Conservation (phyloP, 371 early-diverging fungal genomes). For the Zychaea mexicana region DNA sequence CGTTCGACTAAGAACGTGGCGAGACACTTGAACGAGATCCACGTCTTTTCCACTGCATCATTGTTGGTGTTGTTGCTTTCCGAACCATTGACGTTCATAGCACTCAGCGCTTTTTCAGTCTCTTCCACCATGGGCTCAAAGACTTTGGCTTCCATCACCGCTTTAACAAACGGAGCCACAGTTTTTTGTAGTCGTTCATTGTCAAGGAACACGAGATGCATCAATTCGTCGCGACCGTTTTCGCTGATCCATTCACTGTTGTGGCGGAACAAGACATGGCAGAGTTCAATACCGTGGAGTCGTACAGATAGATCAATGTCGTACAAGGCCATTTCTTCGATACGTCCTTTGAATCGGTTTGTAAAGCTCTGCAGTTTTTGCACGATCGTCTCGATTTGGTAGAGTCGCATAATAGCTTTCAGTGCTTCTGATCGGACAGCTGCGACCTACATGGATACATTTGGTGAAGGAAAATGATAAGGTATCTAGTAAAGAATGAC, state of each 20-base stretch:
- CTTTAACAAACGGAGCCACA: conserved; percentile 53
- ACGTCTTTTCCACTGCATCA: conserved; percentile 16
- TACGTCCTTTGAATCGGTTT: conserved; percentile 71
- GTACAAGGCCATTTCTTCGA: conserved; percentile 82
- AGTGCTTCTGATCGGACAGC: conserved; percentile 68
- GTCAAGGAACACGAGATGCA: conserved; percentile 38
- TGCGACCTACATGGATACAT: conserved; percentile 34
- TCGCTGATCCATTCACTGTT: conserved; percentile 47
- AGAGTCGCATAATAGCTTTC: conserved; percentile 55
- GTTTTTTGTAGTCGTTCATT: conserved; percentile 47
- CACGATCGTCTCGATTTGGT: conserved; percentile 50
- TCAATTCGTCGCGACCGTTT: conserved; percentile 32
- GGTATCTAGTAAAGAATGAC: too few relatives aligned
- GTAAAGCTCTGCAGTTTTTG: conserved; percentile 69
- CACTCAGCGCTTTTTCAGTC: conserved; percentile 31
- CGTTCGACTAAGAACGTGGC: conserved; percentile 57
- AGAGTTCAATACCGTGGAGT: conserved; percentile 64
- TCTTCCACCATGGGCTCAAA: conserved; percentile 45
- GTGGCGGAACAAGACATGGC: conserved; percentile 35
- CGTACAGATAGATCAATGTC: conserved; percentile 76
- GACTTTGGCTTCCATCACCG: conserved; percentile 45
- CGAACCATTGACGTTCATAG: conserved; percentile 21
- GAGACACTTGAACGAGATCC: conserved; percentile 67
- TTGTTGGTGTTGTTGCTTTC: neutral
- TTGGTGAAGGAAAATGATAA: too few relatives aligned